phyloP scores from a whole-genome alignment of 257 asterid genomes.

The Voacanga thouarsii region DNA sequence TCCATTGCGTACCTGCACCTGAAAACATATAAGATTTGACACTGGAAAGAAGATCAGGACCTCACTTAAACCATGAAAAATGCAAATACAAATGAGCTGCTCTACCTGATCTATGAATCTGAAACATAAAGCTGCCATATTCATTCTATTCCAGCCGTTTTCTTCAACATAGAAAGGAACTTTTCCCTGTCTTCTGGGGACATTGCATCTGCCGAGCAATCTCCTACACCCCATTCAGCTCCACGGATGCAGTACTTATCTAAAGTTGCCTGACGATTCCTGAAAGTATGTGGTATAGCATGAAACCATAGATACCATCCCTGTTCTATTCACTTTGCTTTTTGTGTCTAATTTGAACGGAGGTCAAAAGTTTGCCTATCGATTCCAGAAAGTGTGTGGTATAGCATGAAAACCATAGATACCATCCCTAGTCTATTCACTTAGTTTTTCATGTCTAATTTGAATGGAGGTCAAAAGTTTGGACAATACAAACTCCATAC shows the following conservation, averaged over 20 bases:
- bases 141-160: constrained; percentile 76
- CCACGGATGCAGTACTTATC: constrained; percentile 91
- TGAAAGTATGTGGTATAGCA: constrained; percentile 16
- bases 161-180: constrained; percentile 77
- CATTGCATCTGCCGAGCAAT: constrained; percentile 85
- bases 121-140: not conserved
- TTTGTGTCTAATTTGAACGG: not conserved
- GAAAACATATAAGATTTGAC: not conserved
- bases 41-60: not conserved
- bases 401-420: not conserved
- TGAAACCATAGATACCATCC: not conserved
- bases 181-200: constrained; percentile 74
- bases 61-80: not conserved
- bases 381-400: constrained; percentile 43
- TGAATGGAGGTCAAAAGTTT: not conserved
- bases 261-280: constrained; percentile 54
- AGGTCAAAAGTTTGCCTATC: constrained; percentile 24
- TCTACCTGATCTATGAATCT: not conserved
- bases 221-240: constrained; percentile 99
- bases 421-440: not conserved
- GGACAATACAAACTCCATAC: not conserved
- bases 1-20: not conserved
- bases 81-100: not conserved
- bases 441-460: not conserved
- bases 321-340: not conserved